Evolutionary conservation across 1,284 basidiomycete species (phyloP), one percentile per base, ranked within the genome.

Genomic region (Lentinula novae-zelandiae): DNA sequence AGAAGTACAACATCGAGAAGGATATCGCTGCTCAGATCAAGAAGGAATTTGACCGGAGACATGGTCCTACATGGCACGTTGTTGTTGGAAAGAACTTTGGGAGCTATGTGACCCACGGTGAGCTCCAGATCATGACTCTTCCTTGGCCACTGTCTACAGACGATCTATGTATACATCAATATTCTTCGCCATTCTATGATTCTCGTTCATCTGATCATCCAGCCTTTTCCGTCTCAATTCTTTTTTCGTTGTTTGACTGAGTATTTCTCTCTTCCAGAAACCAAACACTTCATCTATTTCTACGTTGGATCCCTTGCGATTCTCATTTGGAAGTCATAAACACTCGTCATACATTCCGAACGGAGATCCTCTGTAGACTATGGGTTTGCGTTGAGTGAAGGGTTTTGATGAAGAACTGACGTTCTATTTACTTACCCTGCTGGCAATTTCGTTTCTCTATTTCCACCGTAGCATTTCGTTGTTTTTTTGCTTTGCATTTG

Each of bases 61-160:
- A 93, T 69, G 93, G 92, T 31, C 85, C 95, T 56, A 98, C 96
- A 66, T 98, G 96, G 96, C 96, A 98, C 74, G 93, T 93, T 72
- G 94, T 99, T 65, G 96, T 98, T 38, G 96, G 96, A 62, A 97
- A 96, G 82, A 95, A 96, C 80, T 96, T 95, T 85, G 95, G 95
- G 53, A 95, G 92, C 77, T 98, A 96, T 72, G 96, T 98, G 53
- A 98, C 95, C 36, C 96, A 98, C 71, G 95, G 95, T 97, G 68
- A 72, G 92, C 77, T 17, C 64, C 48, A 56, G 51, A 62, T 62
- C 57, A 57, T 62, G 39, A 56, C 22, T 34, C 51, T 22, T 27
- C 6, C 10, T 6, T 20, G 44, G 44, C 61, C 38, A 57, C 46
- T 57, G 34, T 57, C 58, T 61, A 66, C 68, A 63, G 27, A 27